A percentile compares a stretch with the other conserved stretches of the same genome.
Evolutionary conservation across 169 alveolate species (phyloP).

Genomic region (Plasmodium gaboni): DNA sequence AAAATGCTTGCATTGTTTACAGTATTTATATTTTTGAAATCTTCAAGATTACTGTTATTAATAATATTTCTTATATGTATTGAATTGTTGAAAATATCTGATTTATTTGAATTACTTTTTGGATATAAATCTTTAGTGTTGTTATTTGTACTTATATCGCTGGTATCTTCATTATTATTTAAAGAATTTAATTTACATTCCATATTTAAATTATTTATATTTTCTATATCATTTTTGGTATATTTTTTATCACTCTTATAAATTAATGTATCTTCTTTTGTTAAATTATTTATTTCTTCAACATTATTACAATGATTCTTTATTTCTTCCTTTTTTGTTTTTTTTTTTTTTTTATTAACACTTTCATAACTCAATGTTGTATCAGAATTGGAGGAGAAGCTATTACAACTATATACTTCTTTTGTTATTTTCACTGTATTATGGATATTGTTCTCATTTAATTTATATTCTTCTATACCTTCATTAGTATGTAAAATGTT

Average conservation of each 20-base stretch:
- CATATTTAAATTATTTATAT: not conserved
- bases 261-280: conserved; percentile 1
- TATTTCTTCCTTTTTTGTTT: not conserved
- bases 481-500: not conserved
- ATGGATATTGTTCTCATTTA: not conserved
- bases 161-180: not conserved
- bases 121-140: not conserved
- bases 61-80: not conserved
- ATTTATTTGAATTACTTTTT: not conserved
- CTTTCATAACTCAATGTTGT: not conserved
- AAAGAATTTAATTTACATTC: not conserved
- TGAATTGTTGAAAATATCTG: not conserved
- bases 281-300: not conserved
- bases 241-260: not conserved
- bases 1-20: not conserved
- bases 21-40: not conserved
- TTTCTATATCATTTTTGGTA: not conserved
- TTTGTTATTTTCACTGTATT: conserved; percentile 31
- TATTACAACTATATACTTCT: conserved; percentile 16
- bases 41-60: not conserved
- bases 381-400: conserved; percentile 7
- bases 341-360: conserved; percentile 6
- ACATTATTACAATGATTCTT: not conserved
- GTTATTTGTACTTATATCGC: not conserved
- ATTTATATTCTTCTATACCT: not conserved